Conservation (phyloP, 257 asterid genomes). For the Handroanthus guayacan region DNA sequence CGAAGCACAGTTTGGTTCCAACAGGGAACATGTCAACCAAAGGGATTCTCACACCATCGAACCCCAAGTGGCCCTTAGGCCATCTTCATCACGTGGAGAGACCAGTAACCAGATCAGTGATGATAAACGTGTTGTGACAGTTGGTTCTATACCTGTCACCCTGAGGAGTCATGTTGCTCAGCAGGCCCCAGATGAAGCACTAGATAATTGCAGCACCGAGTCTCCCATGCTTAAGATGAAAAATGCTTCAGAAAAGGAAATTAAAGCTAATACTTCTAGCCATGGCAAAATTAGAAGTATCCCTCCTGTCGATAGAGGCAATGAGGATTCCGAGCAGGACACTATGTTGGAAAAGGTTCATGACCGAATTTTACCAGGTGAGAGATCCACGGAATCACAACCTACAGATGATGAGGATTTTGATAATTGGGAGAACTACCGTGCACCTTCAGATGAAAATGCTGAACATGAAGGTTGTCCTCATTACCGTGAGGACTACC, state of each 20-base stretch:
- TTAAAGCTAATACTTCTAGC: slow-evolving; percentile 49
- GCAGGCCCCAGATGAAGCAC: slow-evolving; percentile 39
- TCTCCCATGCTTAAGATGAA: slow-evolving; percentile 44
- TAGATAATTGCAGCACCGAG: slow-evolving; percentile 40
- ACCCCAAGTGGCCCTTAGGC: slow-evolving; percentile 43
- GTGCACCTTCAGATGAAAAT: too few species aligned
- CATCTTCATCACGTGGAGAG: slow-evolving; percentile 44
- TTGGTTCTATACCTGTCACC: slow-evolving; percentile 79
- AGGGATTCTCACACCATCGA: slow-evolving; percentile 52
- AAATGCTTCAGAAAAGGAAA: slow-evolving; percentile 44
- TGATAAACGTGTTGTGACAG: slow-evolving; percentile 63
- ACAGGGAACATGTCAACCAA: slow-evolving; percentile 43
- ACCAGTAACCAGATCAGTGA: slow-evolving; percentile 48
- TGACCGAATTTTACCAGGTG: slow-evolving; percentile 42
- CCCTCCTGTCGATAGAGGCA: slow-evolving; percentile 39
- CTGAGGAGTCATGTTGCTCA: slow-evolving; percentile 46
- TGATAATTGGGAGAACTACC: slow-evolving; percentile 37
- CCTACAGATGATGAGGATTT: slow-evolving; percentile 33
- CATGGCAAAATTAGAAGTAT: slow-evolving; percentile 46
- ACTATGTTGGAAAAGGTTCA: slow-evolving; percentile 44
- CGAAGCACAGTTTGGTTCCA: slow-evolving; percentile 50
- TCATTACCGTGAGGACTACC: too few species aligned
- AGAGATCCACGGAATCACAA: slow-evolving; percentile 48
- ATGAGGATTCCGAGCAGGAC: slow-evolving; percentile 45
- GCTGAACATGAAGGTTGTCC: too few species aligned